Evolutionary conservation across 495 filamentous ascomycete species (phyloP), one percentile per base, ranked within the genome.

Genomic region (Penicillium egyptiacum): DNA sequence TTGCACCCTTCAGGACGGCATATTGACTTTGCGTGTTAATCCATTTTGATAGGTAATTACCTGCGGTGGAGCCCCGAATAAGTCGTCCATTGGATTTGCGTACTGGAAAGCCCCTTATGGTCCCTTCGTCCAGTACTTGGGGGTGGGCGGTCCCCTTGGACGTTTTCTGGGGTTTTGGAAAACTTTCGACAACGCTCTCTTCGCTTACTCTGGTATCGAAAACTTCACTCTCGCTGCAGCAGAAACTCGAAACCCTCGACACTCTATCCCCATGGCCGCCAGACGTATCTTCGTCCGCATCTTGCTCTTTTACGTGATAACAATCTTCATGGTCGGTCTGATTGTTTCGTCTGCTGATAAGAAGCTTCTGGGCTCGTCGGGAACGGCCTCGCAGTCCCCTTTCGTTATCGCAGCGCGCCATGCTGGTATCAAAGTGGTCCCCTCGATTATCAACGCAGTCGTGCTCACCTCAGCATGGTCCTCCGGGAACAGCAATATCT

Each of bases 201-300:
- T 82, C 65, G 75, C 75, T 2, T 85, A 82, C 54, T 77, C 80
- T 1, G 82, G 82, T 12, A 74, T 84, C 40, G 78, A 81, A 55
- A 75, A 70, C 22, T 74, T 81, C 31, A 75, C 78, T 5, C 72
- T 80, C 45, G 75, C 79, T 6, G 79, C 78, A 2, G 75, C 77
- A 4, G 78, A 75, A 57, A 78, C 75, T 9, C 56, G 58, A 43
- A 58, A 63, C 22, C 75, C 75, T 9, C 65, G 71, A 4, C 59
- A 56, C 9, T 66, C 67, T 39, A 75, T 78, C n/a, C 75, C 75
- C 10, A 72, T 67, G 61, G 73, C 73, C 3, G 66, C 71, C 14
- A 59, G 65, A 39, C 69, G 72, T 19, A 75, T 78, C 46, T 75
- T 78, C 53, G 48, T 65, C 50, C 71, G 75, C 14, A 72, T 78